Evolutionary conservation across 164 flowering plant species (phyloP), one percentile per base, ranked within the genome.

Genomic region (Liriodendron chinense): DNA sequence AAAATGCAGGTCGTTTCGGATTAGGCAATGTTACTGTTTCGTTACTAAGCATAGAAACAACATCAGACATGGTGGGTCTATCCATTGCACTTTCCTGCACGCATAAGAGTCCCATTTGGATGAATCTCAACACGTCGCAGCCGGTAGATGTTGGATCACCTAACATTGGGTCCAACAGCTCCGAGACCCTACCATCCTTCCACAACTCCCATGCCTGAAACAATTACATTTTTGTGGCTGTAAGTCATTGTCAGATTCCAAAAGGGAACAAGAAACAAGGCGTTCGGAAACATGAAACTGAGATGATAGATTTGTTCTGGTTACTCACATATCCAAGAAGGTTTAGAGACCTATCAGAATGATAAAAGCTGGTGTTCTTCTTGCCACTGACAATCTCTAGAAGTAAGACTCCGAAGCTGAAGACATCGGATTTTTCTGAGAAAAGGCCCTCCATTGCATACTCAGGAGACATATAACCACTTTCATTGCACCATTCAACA

Each of bases 171-270:
- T 69, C 57, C 7, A 69, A 9, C 25, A 69, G 9, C 49, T 69
- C 71, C 0, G 18, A 9, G n/a, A 48, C 49, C 43, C 71, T 69
- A 48, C 43, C 49, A 21, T 69, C 71, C 22, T 22, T 69, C 71
- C 71, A 69, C 13, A 69, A 49, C 53, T 43, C 49, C 71, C 71
- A 69, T 34, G 22, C 71, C 71, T 69, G 48, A 47, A 5, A 69
- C n/a, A 16, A 69, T 18, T 28, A 43, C 23, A 21, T 69, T 34
- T 34, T 10, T 18, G 5, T 69, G n/a, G 23, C 10, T 26, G 10
- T 12, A 14, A 7, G 1, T 59, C 21, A 16, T n/a, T 13, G 43
- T 20, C 7, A 6, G 23, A 14, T 34, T 43, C 10, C 2, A 22
- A 21, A 43, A 1, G 28, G 3, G 20, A 43, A 7, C n/a, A 28